Base-by-base conservation (phyloP, 352 stramenopile species). In the Aphanomyces stellatus region DNA sequence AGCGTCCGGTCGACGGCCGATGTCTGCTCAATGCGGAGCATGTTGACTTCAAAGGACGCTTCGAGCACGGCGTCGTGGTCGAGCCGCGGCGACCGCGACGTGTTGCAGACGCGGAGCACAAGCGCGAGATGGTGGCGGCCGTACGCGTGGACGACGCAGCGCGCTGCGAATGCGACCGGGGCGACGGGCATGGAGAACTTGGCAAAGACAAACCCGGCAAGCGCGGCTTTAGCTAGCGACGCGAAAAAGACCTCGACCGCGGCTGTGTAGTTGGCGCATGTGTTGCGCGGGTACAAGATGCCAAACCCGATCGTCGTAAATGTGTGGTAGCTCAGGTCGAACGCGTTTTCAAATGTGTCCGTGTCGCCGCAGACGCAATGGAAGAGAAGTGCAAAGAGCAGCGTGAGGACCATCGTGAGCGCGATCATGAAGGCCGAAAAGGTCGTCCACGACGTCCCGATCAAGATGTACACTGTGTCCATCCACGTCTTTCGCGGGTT, bases 21-120 rank as follows among this genome's bases (percentile, higher is more conserved):
- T 15, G 27, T 28, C 72, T 78, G 70, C 62, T 91, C 84, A 7
- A 92, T 82, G 11, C 84, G 84, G 55, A 92, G 53, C 42, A 92
- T 69, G 65, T 89, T 90, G n/a, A 90, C 74, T 62, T 88, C 87
- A 60, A 92, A 92, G 10, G 75, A 80, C 4, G 81, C 79, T 53
- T 92, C 84, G 80, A 92, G 90, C 65, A 92, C 90, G n/a, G 90
- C 84, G 51, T 92, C 84, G 70, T 86, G 84, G 0, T 79, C 88
- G 43, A 90, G 77, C 49, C 90, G 79, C 19, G 74, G 80, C 0
- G 82, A 91, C 63, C 88, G 79, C 17, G 84, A 90, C 17, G 84
- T 81, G 64, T 92, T 92, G 19, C 81, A 81, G 28, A 92, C 84
- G 30, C 84, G 79, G 42, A 92, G 74, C 11, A 92, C 84, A 7